A percentile compares a stretch with the other conserved stretches of the same genome.
These are phyloP conservation scores for Lomentospora prolificans DNA, from an alignment of 2,329 filamentous ascomycete species.

Conservation along the genomic window DNA sequence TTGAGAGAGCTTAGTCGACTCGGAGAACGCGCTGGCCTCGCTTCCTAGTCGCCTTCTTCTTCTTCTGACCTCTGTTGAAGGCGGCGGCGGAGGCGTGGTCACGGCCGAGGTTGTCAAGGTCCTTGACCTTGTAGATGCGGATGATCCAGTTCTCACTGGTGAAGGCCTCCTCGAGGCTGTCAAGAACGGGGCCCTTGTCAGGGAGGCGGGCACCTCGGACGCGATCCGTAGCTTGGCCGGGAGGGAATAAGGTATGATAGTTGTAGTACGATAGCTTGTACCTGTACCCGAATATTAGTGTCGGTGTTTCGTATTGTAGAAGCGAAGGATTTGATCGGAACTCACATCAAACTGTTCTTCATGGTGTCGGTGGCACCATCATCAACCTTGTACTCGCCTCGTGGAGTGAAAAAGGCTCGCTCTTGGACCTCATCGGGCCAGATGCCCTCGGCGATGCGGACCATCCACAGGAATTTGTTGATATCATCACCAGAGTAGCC, in stretches of 20 bases:
- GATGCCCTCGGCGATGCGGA: conserved; percentile 95
- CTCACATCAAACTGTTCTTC: conserved; percentile 98
- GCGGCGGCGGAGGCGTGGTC: conserved; percentile 63
- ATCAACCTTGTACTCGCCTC: conserved; percentile 93
- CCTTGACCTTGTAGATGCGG: conserved; percentile 99
- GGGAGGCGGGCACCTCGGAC: conserved; percentile 76
- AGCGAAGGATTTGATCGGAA: conserved; percentile 16
- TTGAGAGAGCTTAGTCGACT: conserved; percentile 46
- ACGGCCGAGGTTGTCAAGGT: conserved; percentile 89
- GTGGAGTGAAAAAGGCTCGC: conserved; percentile 85
- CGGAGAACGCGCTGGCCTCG: conserved; percentile 62
- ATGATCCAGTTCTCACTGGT: conserved; percentile 99
- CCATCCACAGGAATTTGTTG: conserved; percentile 99
- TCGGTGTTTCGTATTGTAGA: background rate
- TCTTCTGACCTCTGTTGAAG: conserved; percentile 74
- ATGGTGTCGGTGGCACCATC: conserved; percentile 89
- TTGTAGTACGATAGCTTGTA: conserved; percentile 99
- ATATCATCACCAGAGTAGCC: conserved; percentile 98
- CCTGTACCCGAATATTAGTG: conserved; percentile 40
- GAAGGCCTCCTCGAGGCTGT: conserved; percentile 90
- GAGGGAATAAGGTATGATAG: conserved; percentile 83
- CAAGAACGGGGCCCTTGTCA: conserved; percentile 74
- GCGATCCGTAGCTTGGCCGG: conserved; percentile 81
- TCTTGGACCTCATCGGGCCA: conserved; percentile 99
- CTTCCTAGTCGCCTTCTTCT: conserved; percentile 67